Evolutionary conservation across 1,284 basidiomycete genomes (phyloP).

Genomic region (Ustilago vetiveriae): DNA sequence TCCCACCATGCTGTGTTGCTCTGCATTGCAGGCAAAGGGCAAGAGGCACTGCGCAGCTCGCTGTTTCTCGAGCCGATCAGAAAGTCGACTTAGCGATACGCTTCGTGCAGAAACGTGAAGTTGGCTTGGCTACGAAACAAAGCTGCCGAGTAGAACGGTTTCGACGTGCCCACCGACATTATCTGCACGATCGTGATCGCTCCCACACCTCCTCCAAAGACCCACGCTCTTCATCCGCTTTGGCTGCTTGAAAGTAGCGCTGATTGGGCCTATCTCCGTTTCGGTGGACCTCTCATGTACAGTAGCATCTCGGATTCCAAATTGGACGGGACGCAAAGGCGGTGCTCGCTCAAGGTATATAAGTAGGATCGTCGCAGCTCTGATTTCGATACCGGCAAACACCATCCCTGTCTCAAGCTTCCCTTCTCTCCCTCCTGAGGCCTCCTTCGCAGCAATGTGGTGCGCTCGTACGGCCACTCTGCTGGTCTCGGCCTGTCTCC

Average conservation of each 20-base stretch:
- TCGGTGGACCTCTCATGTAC: too few relatives aligned
- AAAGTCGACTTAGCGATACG: neutral
- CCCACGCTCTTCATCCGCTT: too few relatives aligned
- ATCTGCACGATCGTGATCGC: neutral
- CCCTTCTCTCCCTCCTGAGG: neutral
- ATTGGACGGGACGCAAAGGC: too few relatives aligned
- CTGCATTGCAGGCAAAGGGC: neutral
- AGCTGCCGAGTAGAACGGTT: neutral
- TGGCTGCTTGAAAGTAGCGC: too few relatives aligned
- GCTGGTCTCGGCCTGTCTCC: slow-evolving; percentile 16
- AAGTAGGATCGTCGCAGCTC: too few relatives aligned
- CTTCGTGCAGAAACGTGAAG: neutral
- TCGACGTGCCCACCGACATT: neutral
- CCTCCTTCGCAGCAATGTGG: slow-evolving; percentile 10
- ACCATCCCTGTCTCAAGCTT: neutral
- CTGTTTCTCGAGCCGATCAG: neutral
- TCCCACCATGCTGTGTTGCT: neutral
- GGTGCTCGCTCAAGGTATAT: too few relatives aligned
- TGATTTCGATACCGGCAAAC: too few relatives aligned
- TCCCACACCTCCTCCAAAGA: neutral
- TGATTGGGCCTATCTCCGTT: too few relatives aligned
- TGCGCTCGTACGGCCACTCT: slow-evolving; percentile 5
- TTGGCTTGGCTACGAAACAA: neutral
- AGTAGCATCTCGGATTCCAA: too few relatives aligned
- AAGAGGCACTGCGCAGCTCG: neutral